A percentile compares a stretch with the other conserved stretches of the same genome.
Conservation (phyloP, 345 rosid genomes). For the Populus simonii region DNA sequence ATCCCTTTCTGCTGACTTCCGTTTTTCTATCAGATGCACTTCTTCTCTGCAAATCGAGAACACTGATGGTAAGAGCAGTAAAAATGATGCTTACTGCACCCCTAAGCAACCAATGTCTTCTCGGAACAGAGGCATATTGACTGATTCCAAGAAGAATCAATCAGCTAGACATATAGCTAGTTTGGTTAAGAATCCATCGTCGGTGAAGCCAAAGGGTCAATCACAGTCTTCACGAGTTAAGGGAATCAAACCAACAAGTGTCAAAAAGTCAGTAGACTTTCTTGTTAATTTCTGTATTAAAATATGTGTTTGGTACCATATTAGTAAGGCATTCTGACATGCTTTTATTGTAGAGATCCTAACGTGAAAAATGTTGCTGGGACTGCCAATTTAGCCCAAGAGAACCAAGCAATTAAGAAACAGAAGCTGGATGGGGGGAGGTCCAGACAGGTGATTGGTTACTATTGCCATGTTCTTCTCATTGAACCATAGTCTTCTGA, state of each 20-base stretch:
- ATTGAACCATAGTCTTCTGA: neutral
- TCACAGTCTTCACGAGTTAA: conserved; percentile 51
- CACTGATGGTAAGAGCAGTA: conserved; percentile 28
- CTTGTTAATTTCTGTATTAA: neutral
- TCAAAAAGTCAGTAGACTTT: conserved; percentile 34
- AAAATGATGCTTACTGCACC: conserved; percentile 43
- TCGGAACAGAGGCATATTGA: conserved; percentile 24
- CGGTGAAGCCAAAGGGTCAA: conserved; percentile 43
- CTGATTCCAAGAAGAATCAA: conserved; percentile 56
- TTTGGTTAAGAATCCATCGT: conserved; percentile 55
- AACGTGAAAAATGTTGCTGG: conserved; percentile 32
- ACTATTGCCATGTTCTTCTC: neutral
- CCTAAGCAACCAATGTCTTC: conserved; percentile 38
- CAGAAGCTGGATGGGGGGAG: conserved; percentile 94
- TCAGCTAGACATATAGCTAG: conserved; percentile 62
- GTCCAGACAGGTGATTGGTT: conserved; percentile 67
- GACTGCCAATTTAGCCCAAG: conserved; percentile 61
- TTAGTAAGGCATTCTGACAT: neutral
- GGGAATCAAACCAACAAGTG: conserved; percentile 36
- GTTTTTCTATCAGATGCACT: conserved; percentile 11
- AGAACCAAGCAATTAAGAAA: conserved; percentile 90
- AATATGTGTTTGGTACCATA: neutral
- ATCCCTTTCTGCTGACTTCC: conserved; percentile 10
- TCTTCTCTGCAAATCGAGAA: conserved; percentile 22
- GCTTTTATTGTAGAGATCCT: conserved; percentile 35